Percentiles rank a stretch among this genome's conserved stretches.
These are phyloP conservation scores for Teunomyces aglyptinius DNA, from an alignment of 805 yeast genomes.

Conservation along the genomic window DNA sequence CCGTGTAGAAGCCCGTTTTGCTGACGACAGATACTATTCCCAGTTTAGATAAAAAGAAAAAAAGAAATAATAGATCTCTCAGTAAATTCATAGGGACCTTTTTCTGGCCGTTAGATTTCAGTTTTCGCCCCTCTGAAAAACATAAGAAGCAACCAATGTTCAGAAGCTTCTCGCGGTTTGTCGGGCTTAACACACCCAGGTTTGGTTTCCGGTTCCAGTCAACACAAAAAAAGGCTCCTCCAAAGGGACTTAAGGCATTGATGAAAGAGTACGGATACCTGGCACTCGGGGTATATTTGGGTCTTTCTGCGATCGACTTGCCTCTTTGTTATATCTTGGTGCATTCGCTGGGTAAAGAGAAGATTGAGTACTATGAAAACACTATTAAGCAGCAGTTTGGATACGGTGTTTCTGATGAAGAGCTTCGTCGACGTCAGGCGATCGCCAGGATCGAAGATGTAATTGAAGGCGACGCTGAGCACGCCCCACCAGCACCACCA, in stretches of 20 bases:
- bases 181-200: not conserved
- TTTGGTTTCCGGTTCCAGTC: conserved; percentile 4
- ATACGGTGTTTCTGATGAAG: conserved; percentile 48
- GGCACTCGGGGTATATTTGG: conserved; percentile 82
- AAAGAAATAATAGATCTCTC: not conserved
- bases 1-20: conserved; percentile 59
- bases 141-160: not conserved
- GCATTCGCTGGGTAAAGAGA: conserved; percentile 84
- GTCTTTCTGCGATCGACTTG: conserved; percentile 69
- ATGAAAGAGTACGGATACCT: conserved; percentile 87
- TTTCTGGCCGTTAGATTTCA: no score
- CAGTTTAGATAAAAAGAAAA: conserved; percentile 32
- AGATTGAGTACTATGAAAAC: conserved; percentile 66
- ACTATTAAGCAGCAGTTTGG: conserved; percentile 63
- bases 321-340: conserved; percentile 83
- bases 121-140: not conserved
- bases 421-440: conserved; percentile 35
- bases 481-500: not conserved
- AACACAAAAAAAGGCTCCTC: conserved; percentile 26
- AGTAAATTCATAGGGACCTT: no score
- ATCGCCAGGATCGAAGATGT: conserved; percentile 29
- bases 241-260: conserved; percentile 57
- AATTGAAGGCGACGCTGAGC: conserved; percentile 8
- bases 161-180: not conserved
- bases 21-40: conserved; percentile 73